These are phyloP conservation scores for Kingdonia uniflora DNA, from an alignment of 164 flowering plant species.

Conservation along the genomic window DNA sequence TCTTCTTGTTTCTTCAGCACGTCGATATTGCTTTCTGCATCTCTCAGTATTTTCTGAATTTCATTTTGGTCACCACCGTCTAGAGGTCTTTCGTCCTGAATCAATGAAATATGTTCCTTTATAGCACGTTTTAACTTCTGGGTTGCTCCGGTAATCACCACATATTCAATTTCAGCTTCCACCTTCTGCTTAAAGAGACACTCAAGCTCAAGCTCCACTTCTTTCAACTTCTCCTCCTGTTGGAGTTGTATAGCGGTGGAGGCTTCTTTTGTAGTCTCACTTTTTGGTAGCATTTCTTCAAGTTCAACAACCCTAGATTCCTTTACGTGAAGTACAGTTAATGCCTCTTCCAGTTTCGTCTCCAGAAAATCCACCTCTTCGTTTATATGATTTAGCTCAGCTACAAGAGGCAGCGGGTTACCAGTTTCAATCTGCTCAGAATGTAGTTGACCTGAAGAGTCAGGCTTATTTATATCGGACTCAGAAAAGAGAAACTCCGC, in stretches of 20 bases:
- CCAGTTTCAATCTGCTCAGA: constrained; percentile 16
- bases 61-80: constrained; percentile 23
- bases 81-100: constrained; percentile 24
- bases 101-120: constrained; percentile 13
- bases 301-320: constrained; percentile 34
- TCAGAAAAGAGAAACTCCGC: constrained; percentile 1
- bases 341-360: constrained; percentile 32
- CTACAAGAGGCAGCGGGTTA: constrained; percentile 15
- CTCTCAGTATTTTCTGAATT: constrained; percentile 25
- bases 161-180: constrained; percentile 53
- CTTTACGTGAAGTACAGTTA: constrained; percentile 17
- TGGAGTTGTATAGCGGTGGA: constrained; percentile 8
- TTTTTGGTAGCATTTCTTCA: constrained; percentile 19
- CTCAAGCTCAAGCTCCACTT: constrained; percentile 24
- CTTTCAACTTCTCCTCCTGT: constrained; percentile 5
- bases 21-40: constrained; percentile 26
- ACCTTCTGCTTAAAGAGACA: constrained; percentile 33
- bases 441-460: constrained; percentile 19
- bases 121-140: constrained; percentile 20
- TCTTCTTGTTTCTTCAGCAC: constrained; percentile 26
- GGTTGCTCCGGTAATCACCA: constrained; percentile 23
- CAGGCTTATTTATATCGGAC: constrained; percentile 12
- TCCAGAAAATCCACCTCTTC: constrained; percentile 28
- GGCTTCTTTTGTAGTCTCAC: constrained; percentile 18
- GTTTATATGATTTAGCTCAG: constrained; percentile 21